phyloP scores from a whole-genome alignment of 257 asterid species.

The Fraxinus anomala region DNA sequence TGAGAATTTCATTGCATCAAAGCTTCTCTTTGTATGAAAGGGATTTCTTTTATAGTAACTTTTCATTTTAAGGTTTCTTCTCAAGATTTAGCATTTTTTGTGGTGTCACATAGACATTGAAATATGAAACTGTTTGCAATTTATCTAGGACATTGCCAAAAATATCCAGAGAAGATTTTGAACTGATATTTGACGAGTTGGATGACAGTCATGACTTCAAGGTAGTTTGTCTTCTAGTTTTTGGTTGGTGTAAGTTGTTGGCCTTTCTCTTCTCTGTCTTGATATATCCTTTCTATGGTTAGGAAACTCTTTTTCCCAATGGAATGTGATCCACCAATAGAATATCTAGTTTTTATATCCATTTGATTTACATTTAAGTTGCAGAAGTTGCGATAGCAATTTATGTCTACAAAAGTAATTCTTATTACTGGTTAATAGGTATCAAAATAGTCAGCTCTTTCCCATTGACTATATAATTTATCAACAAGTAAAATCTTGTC shows the following conservation, averaged over 20 bases:
- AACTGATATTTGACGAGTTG: slow-evolving; percentile 76
- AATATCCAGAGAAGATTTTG: slow-evolving; percentile 90
- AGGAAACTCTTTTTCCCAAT: neutral
- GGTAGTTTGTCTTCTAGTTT: slow-evolving; percentile 45
- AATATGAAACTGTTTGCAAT: slow-evolving; percentile 22
- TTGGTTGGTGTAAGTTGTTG: neutral
- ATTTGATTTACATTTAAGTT: neutral
- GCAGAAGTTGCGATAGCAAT: neutral
- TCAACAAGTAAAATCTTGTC: neutral
- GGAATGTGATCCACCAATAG: neutral
- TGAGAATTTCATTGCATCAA: neutral
- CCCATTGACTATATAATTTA: neutral
- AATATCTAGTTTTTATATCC: neutral
- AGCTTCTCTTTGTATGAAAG: neutral
- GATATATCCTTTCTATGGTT: neutral
- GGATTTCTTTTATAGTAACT: slow-evolving; percentile 1
- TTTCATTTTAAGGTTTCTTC: slow-evolving; percentile 16
- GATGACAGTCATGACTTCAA: slow-evolving; percentile 86
- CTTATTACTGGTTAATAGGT: neutral
- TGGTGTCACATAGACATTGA: slow-evolving; percentile 25
- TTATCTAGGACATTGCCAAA: slow-evolving; percentile 78
- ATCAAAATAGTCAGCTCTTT: neutral
- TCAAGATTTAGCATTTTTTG: slow-evolving; percentile 12
- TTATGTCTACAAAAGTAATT: neutral
- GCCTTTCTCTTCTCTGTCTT: neutral